phyloP scores from a whole-genome alignment of 2,329 filamentous ascomycete species.

The Trichoderma afroharzianum region DNA sequence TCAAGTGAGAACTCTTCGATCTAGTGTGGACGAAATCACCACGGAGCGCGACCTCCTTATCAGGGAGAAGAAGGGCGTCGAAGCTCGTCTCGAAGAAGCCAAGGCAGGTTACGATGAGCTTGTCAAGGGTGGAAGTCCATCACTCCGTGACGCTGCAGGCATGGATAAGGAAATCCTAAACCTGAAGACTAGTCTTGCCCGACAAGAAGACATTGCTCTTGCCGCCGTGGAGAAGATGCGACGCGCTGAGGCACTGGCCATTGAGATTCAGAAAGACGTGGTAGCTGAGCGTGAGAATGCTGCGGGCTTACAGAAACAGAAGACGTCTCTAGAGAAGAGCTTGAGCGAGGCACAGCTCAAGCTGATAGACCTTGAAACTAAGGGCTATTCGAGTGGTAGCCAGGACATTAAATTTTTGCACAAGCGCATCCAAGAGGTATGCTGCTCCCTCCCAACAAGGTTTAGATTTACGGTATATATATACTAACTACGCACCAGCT shows the following conservation, averaged over 20 bases:
- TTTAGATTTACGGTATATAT: constrained; percentile 27
- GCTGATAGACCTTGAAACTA: constrained; percentile 91
- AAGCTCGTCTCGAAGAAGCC: constrained; percentile 80
- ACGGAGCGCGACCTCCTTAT: constrained; percentile 80
- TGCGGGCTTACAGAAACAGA: constrained; percentile 81
- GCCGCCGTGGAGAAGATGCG: constrained; percentile 98
- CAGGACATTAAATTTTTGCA: constrained; percentile 94
- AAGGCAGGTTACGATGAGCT: constrained; percentile 86
- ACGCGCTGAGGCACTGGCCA: constrained; percentile 78
- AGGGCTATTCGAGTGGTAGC: constrained; percentile 90
- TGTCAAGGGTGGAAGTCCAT: constrained; percentile 77
- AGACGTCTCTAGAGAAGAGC: constrained; percentile 82
- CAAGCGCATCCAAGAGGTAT: constrained; percentile 89
- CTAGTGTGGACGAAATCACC: constrained; percentile 78
- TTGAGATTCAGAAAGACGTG: constrained; percentile 92
- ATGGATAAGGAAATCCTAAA: constrained; percentile 87
- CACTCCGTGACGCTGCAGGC: constrained; percentile 82
- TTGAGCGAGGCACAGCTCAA: constrained; percentile 87
- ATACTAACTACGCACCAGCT: constrained; percentile 53
- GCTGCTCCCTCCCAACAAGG: background rate
- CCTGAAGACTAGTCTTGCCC: constrained; percentile 81
- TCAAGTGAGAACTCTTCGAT: constrained; percentile 80
- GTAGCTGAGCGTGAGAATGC: constrained; percentile 78
- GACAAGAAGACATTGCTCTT: constrained; percentile 87
- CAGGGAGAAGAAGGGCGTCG: constrained; percentile 86